phyloP scores from a whole-genome alignment of 192 early-diverging fungal species.

The Umbelopsis ramanniana region DNA sequence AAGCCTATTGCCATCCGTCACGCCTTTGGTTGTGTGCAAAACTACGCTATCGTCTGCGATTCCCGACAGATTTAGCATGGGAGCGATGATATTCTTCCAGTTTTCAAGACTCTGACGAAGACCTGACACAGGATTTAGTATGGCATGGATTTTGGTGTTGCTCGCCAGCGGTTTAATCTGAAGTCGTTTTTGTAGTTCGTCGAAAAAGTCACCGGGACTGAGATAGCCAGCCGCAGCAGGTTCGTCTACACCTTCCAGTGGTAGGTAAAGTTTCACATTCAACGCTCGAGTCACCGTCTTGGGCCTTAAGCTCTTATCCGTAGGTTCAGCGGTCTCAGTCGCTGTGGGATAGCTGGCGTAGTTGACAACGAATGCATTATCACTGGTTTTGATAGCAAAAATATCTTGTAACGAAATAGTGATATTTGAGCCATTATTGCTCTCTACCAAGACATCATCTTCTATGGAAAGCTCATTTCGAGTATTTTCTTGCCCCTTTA shows the following conservation, averaged over 20 bases:
- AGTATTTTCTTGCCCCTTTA: neutral
- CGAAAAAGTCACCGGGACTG: neutral
- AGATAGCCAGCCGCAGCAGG: neutral
- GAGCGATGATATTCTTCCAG: slow-evolving; percentile 43
- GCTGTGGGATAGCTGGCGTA: slow-evolving; percentile 2
- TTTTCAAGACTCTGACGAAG: slow-evolving; percentile 25
- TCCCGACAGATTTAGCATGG: slow-evolving; percentile 39
- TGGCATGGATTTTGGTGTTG: slow-evolving; percentile 36
- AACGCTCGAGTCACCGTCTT: neutral
- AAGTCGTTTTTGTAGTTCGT: neutral
- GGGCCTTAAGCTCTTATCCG: neutral
- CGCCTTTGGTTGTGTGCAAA: slow-evolving; percentile 28
- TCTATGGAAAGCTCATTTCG: neutral
- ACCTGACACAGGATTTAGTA: slow-evolving; percentile 48
- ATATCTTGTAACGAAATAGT: slow-evolving; percentile 4
- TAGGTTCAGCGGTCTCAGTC: neutral
- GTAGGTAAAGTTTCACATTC: neutral
- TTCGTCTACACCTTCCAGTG: too few relatives aligned
- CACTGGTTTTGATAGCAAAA: neutral
- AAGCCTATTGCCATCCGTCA: slow-evolving; percentile 29
- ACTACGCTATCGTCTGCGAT: slow-evolving; percentile 18
- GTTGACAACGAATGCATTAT: neutral
- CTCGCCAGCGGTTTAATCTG: neutral
- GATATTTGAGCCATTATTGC: neutral
- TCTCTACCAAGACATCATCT: neutral